phyloP scores from a whole-genome alignment of 1,284 basidiomycete genomes.

The Naganishia cerealis region DNA sequence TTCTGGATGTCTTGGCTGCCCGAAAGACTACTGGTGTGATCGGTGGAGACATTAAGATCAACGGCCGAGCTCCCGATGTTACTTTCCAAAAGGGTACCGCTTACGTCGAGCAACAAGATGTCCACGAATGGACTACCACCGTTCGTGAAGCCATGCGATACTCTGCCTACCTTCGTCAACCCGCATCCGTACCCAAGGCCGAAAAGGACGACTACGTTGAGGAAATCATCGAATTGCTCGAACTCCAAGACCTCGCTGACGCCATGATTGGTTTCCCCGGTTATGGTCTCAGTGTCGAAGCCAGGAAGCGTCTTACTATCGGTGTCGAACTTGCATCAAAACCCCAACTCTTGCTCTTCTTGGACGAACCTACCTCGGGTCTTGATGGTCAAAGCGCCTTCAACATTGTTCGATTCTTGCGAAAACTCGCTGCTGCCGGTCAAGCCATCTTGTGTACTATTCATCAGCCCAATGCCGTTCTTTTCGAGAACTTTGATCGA shows the following conservation, averaged over 20 bases:
- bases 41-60: constrained; percentile 56
- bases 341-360: constrained; percentile 61
- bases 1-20: constrained; percentile 60
- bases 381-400: constrained; percentile 58
- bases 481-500: constrained; percentile 61
- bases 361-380: constrained; percentile 60
- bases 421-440: constrained; percentile 72
- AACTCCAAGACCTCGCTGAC: constrained; percentile 58
- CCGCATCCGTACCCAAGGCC: constrained; percentile 55
- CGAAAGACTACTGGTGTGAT: constrained; percentile 60
- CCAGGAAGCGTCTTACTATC: constrained; percentile 63
- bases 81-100: constrained; percentile 60
- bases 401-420: constrained; percentile 57
- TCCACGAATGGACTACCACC: constrained; percentile 77
- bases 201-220: constrained; percentile 61
- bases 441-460: constrained; percentile 58
- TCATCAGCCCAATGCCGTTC: constrained; percentile 57
- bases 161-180: constrained; percentile 63
- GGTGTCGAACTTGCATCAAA: constrained; percentile 64
- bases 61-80: constrained; percentile 58
- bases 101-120: constrained; percentile 79
- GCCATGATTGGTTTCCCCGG: constrained; percentile 56
- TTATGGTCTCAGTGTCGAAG: constrained; percentile 59
- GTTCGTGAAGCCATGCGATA: constrained; percentile 63
- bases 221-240: constrained; percentile 59